Evolutionary conservation across 2,329 filamentous ascomycete genomes (phyloP).

Genomic region (Helicocarpus griseus): DNA sequence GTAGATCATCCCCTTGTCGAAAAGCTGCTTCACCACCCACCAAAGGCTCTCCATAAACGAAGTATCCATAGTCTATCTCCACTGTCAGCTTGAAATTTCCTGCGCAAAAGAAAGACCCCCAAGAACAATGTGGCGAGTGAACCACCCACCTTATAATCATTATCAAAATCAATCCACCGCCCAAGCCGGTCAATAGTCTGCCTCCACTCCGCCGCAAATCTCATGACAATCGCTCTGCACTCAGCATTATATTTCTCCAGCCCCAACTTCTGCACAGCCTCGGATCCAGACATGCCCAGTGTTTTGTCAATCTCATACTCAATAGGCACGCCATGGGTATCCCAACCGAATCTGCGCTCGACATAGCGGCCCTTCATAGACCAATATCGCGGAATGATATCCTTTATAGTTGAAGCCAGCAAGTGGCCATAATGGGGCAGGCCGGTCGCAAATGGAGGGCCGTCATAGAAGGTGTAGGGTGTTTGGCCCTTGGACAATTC

Average conservation of each 20-base stretch:
- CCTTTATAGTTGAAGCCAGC: constrained; percentile 89
- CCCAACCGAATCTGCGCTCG: constrained; percentile 88
- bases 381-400: constrained; percentile 94
- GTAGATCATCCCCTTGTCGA: constrained; percentile 82
- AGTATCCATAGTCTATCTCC: constrained; percentile 71
- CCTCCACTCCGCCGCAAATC: constrained; percentile 79
- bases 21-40: constrained; percentile 95
- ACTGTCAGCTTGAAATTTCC: constrained; percentile 2
- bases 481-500: constrained; percentile 74
- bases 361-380: constrained; percentile 94
- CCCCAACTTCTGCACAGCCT: constrained; percentile 77
- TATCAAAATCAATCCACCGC: constrained; percentile 96
- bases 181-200: constrained; percentile 78
- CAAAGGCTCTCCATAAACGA: constrained; percentile 92
- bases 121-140: neutral
- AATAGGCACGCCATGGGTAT: constrained; percentile 87
- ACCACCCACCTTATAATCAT: constrained; percentile 70
- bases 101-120: neutral
- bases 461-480: constrained; percentile 92
- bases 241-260: constrained; percentile 85
- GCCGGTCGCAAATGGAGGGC: constrained; percentile 67
- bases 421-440: constrained; percentile 65
- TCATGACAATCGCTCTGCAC: constrained; percentile 88
- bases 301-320: constrained; percentile 98
- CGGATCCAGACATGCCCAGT: constrained; percentile 75